Evolutionary conservation across 345 rosid genomes (phyloP), one percentile per base, ranked within the genome.

Genomic region (Gossypioides kirkii): DNA sequence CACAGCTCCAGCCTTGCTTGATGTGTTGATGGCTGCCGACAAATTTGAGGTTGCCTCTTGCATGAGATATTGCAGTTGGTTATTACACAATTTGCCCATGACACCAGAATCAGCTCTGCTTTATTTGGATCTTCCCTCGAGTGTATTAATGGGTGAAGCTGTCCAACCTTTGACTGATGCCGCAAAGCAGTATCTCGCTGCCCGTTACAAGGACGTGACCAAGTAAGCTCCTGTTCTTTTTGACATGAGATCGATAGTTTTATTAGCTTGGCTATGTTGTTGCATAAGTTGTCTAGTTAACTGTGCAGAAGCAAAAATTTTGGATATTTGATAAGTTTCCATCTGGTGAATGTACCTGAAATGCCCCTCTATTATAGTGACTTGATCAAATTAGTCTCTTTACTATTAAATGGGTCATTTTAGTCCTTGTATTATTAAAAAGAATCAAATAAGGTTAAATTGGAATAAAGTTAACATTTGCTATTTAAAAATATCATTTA

Each of bases 21-120:
- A 96, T 78, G 93, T 96, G 74, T 89, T 96, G 42, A 96, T 96
- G 99, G 97, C 99, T 81, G 98, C 99, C 13, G 99, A 96, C 79
- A 96, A 96, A 82, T 96, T 96, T 78, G 97, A 96, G 86, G 99
- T 93, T 77, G 97, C 96, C 69, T 93, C 99, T n/a, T 96, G 99
- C 87, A 93, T 96, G 98, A 89, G 97, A 79, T 85, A 89, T 74
- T 93, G 99, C 83, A 91, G 97, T 79, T 84, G 88, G 43, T 81
- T 84, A 28, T 81, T 96, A 77, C 87, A 97, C 23, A 91, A 86
- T 68, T 73, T 87, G 82, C 81, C 91, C 59, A 96, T 96, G 98
- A 93, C 93, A 2, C 97, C 98, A 6, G 98, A 96, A 55, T 96
- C 98, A 7, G 99, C 99, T 3, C 78, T 96, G 87, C 96, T 96